These are phyloP conservation scores for Stachybotrys elegans DNA, from an alignment of 2,329 filamentous ascomycete genomes.

Conservation along the genomic window DNA sequence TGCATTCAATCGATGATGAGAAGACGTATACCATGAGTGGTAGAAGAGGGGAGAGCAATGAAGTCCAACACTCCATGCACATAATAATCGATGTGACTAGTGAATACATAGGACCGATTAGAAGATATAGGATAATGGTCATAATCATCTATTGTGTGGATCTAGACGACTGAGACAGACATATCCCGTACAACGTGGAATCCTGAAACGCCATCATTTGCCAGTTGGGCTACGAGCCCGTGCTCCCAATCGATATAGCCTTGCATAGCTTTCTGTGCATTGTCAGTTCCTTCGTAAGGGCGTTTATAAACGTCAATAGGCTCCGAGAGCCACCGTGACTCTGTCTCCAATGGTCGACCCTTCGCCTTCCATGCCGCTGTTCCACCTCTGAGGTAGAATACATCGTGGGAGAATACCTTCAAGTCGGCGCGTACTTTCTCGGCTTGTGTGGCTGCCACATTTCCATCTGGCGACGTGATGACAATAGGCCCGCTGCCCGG, in stretches of 20 bases:
- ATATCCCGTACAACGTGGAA: conserved; percentile 16
- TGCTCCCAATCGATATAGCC: conserved; percentile 27
- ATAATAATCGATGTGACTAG: too few species aligned
- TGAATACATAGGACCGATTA: too few species aligned
- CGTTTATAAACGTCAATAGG: conserved; percentile 26
- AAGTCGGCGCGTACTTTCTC: conserved; percentile 5
- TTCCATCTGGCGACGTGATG: conserved; percentile 14
- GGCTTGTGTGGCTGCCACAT: conserved; percentile 9
- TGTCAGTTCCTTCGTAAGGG: conserved; percentile 24
- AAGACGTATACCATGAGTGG: too few species aligned
- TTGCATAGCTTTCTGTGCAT: conserved; percentile 22
- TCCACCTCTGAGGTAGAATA: conserved; percentile 19
- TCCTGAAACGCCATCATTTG: conserved; percentile 20
- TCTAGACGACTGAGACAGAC: background rate
- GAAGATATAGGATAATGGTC: too few species aligned
- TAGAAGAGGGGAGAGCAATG: too few species aligned
- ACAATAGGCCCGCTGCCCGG: conserved; percentile 15
- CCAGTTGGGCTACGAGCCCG: conserved; percentile 21
- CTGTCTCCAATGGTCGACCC: conserved; percentile 16
- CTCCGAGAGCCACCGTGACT: conserved; percentile 20
- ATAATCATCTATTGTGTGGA: too few species aligned
- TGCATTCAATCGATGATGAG: too few species aligned
- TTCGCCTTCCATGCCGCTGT: conserved; percentile 19
- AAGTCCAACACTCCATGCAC: too few species aligned
- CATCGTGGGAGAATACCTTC: conserved; percentile 1